phyloP scores from a whole-genome alignment of 192 early-diverging fungal species.

The Entomortierella parvispora region DNA sequence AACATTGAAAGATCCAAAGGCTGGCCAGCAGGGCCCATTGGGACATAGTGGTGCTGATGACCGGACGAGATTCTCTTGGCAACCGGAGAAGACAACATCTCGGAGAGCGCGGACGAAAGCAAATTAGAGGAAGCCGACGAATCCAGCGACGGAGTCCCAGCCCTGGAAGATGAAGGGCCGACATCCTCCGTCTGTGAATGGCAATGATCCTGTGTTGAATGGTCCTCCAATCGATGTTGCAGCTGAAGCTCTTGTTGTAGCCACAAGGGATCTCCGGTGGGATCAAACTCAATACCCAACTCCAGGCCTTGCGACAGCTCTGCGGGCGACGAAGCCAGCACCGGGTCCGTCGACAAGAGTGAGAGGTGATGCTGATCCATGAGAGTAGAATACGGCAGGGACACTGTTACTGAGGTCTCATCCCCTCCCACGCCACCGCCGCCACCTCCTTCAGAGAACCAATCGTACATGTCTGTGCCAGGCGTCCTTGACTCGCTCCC shows the following conservation, averaged over 20 bases:
- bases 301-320: slow-evolving; percentile 28
- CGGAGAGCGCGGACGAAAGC: slow-evolving; percentile 18
- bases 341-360: slow-evolving; percentile 27
- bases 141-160: slow-evolving; percentile 25
- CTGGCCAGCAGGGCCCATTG: slow-evolving; percentile 30
- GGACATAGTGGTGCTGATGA: slow-evolving; percentile 22
- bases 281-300: slow-evolving; percentile 26
- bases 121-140: slow-evolving; percentile 11
- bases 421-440: not conserved
- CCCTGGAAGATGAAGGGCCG: slow-evolving; percentile 6
- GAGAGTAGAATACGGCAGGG: not conserved
- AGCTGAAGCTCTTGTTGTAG: slow-evolving; percentile 23
- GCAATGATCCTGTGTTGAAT: not conserved
- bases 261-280: slow-evolving; percentile 17
- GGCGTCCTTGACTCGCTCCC: slow-evolving; percentile 8
- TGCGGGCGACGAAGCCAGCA: slow-evolving; percentile 28
- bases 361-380: slow-evolving; percentile 17
- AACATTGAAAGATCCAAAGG: not conserved
- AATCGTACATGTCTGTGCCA: slow-evolving; percentile 27
- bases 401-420: not conserved
- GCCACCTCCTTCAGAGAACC: slow-evolving; percentile 24
- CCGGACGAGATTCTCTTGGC: not conserved
- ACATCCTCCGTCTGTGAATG: not conserved
- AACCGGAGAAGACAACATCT: slow-evolving; percentile 10
- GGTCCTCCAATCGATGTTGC: slow-evolving; percentile 10